Percentiles rank a stretch among this genome's conserved stretches.
These are phyloP conservation scores for Thecaphora thlaspeos DNA, from an alignment of 1,284 basidiomycete species.

Conservation along the genomic window DNA sequence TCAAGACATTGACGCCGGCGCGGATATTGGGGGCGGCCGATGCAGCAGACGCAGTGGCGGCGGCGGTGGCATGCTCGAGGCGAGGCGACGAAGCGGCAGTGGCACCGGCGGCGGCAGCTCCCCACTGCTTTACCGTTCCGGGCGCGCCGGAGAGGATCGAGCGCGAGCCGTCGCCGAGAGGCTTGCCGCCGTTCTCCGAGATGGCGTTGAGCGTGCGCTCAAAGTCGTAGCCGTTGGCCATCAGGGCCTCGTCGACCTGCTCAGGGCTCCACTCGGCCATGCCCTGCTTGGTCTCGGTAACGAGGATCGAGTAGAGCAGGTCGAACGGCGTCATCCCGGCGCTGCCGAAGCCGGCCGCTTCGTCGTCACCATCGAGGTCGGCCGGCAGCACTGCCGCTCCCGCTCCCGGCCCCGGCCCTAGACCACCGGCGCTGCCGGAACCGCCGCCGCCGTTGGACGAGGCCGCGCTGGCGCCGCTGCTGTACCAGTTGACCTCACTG, in stretches of 20 bases:
- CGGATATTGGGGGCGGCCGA: not conserved
- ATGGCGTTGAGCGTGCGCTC: slow-evolving; percentile 90
- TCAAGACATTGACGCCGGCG: slow-evolving; percentile 40
- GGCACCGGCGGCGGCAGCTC: too few species aligned
- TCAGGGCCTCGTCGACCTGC: slow-evolving; percentile 88
- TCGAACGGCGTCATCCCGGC: slow-evolving; percentile 86
- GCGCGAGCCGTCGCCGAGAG: slow-evolving; percentile 23
- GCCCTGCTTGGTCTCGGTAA: slow-evolving; percentile 34
- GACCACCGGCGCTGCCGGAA: too few species aligned
- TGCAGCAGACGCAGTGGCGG: not conserved
- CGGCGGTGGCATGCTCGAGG: not conserved
- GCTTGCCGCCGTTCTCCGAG: slow-evolving; percentile 64
- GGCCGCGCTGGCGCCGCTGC: slow-evolving; percentile 78
- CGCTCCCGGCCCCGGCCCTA: too few species aligned
- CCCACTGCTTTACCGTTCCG: not conserved
- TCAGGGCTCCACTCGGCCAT: slow-evolving; percentile 66
- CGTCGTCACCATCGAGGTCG: not conserved
- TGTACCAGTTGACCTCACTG: slow-evolving; percentile 55
- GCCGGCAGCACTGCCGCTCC: not conserved
- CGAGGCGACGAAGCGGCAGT: slow-evolving; percentile 10
- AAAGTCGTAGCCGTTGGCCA: slow-evolving; percentile 85
- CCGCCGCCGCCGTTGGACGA: slow-evolving; percentile 63
- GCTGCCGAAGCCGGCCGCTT: slow-evolving; percentile 1
- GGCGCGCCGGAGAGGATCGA: slow-evolving; percentile 19
- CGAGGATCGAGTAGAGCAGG: slow-evolving; percentile 85